Evolutionary conservation across 2,329 filamentous ascomycete species (phyloP), one percentile per base, ranked within the genome.

Genomic region (Colletotrichum eleusines): DNA sequence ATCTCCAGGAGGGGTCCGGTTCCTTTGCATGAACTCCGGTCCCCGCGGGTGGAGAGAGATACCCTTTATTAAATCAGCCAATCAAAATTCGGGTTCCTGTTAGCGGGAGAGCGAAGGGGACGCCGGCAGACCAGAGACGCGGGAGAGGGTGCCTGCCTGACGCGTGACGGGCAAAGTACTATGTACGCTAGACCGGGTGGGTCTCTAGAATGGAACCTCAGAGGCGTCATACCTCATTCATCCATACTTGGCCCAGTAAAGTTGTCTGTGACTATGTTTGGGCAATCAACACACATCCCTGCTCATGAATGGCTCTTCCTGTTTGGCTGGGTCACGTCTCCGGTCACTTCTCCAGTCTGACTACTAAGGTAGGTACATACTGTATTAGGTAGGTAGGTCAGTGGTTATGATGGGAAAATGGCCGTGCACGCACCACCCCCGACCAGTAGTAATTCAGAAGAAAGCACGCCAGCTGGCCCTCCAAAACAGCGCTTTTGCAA

Each of bases 61-160:
- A n/a, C n/a, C n/a, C n/a, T n/a, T n/a, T n/a, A 20, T 7, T 14
- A n/a, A 61, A 0, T 7, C 12, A 54, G 38, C 71, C 69, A 73
- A 73, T 73, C 20, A 69, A 71, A 72, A 73, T 62, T 64, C 58
- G 31, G 68, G 20, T 59, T 11, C 12, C 31, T 11, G 14, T 5
- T 6, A 35, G 40, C 42, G 48, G 61, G n/a, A 54, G 40, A 44
- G 54, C 40, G 62, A 50, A 65, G 50, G 26, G 44, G 48, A 16
- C 16, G 38, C 44, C 54, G 50, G 55, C 48, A 57, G 20, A 51
- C 38, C 28, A 44, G 28, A n/a, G 42, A 28, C 23, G 40, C 40
- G 42, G 57, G 57, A 44, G 42, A 35, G 35, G 54, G 16, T 12
- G 35, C 26, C 8, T 53, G 58, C 18, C 51, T 58, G 69, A 63